These are phyloP conservation scores for Eucalyptus marginata DNA, from an alignment of 345 rosid species.

Conservation along the genomic window DNA sequence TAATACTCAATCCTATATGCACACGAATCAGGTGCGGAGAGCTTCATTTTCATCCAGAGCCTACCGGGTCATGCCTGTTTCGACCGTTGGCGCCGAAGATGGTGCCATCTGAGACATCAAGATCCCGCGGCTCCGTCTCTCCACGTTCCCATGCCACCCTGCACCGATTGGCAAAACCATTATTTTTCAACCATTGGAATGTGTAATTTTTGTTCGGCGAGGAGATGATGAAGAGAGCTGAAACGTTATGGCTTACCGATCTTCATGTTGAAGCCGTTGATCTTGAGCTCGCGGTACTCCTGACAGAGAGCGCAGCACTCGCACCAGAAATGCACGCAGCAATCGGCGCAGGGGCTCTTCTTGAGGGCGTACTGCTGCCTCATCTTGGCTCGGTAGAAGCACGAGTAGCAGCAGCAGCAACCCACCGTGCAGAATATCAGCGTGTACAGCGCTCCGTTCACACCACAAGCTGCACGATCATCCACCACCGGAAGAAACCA, in stretches of 20 bases:
- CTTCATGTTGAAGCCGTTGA: neutral
- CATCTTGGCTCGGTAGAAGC: slow-evolving; percentile 27
- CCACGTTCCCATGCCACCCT: neutral
- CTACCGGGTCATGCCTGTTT: neutral
- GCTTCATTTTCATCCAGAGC: neutral
- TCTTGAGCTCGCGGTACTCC: neutral
- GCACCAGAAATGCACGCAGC: neutral
- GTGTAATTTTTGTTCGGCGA: neutral
- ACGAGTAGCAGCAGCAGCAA: slow-evolving; percentile 16
- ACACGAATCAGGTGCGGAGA: neutral
- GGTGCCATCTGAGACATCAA: neutral
- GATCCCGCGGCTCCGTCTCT: neutral
- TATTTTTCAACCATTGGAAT: neutral
- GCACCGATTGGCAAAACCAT: neutral
- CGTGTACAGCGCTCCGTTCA: slow-evolving; percentile 21
- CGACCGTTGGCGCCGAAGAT: neutral
- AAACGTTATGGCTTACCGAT: neutral
- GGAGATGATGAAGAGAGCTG: neutral
- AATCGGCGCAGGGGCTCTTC: neutral
- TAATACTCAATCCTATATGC: neutral
- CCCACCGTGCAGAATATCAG: slow-evolving; percentile 6
- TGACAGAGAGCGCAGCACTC: neutral
- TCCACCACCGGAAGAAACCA: neutral
- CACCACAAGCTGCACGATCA: slow-evolving; percentile 17
- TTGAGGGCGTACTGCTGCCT: slow-evolving; percentile 14